Conservation (phyloP, 495 filamentous ascomycete species). For the Aspergillus biplanus region DNA sequence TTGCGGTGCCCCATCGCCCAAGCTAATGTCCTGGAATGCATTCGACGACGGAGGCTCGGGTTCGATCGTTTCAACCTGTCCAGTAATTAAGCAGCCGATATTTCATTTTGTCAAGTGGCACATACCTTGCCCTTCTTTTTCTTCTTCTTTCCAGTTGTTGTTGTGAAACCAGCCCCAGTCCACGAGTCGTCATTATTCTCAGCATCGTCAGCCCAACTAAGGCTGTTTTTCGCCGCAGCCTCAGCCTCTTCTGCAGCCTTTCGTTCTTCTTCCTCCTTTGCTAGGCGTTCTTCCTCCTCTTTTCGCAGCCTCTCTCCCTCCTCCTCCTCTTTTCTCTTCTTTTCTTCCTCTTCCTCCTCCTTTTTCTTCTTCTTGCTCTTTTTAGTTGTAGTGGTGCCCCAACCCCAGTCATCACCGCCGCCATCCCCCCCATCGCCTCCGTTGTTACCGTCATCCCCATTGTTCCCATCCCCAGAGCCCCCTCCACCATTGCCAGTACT, state of each 20-base stretch:
- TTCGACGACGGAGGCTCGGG: constrained; percentile 32
- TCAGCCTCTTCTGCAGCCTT: constrained; percentile 42
- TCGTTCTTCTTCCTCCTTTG: constrained; percentile 43
- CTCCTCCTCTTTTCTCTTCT: constrained; percentile 29
- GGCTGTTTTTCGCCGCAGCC: constrained; percentile 39
- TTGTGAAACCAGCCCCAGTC: constrained; percentile 40
- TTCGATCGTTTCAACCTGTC: constrained; percentile 15
- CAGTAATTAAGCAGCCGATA: constrained; percentile 6
- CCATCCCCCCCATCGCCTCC: constrained; percentile 31
- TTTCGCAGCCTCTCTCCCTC: constrained; percentile 33
- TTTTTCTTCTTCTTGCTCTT: constrained; percentile 47
- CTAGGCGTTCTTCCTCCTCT: constrained; percentile 36
- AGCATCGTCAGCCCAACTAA: constrained; percentile 51
- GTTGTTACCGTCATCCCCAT: constrained; percentile 37
- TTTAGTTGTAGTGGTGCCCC: constrained; percentile 43
- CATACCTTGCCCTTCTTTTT: constrained; percentile 54
- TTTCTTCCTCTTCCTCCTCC: constrained; percentile 31
- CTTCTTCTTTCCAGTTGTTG: constrained; percentile 50
- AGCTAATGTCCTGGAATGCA: constrained; percentile 51
- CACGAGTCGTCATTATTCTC: constrained; percentile 37
- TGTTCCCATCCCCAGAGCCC: constrained; percentile 36
- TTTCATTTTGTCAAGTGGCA: background rate
- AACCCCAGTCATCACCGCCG: constrained; percentile 39
- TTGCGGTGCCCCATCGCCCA: constrained; percentile 47
- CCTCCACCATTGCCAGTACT: constrained; percentile 33